Evolutionary conservation across 2,329 filamentous ascomycete genomes (phyloP), one percentile per base, ranked within the genome.

Genomic region (Epichloe hybrida): DNA sequence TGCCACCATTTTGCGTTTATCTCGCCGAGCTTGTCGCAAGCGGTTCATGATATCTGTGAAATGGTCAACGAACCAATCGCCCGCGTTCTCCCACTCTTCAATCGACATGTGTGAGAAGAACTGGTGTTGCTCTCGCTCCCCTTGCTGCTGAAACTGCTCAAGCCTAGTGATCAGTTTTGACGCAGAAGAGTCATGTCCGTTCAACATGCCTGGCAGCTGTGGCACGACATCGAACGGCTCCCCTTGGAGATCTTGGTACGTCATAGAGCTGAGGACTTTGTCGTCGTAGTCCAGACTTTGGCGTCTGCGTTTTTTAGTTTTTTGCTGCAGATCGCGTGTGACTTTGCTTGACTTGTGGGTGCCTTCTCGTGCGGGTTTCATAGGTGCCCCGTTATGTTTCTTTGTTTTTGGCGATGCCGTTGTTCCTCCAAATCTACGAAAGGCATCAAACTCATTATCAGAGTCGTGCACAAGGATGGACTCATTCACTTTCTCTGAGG

Each of bases 31-130:
- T 48, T 72, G 66, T 52, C 69, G 71, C 54, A 81, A 61, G 49
- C 64, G 67, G 53, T 69, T 63, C 61, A 79, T 70, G 41, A 81
- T 63, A 3, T 66, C 66, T 7, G 70, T 64, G 54, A 81, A 81
- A 54, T 72, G 73, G 42, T 72, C 70, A 21, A 79, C 65, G 51
- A 81, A 79, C 78, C 78, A 81, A 55, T 80, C 76, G 5, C 78
- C 78, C 1, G 76, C 72, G 13, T 71, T 67, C 56, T 81, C 77
- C 78, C 78, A 81, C 49, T 81, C 78, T 15, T 70, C 65, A 13
- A 80, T 66, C 1, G 72, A 63, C 70, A 81, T 74, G 49, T 69
- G 69, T 3, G 67, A 69, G 58, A 81, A 80, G 50, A 81, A 73
- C 1, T 69, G 61, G 35, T 65, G 66, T 57, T 77, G 75, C 46